Conservation (phyloP, 768 basidiomycete genomes). For the Russula sp. region DNA sequence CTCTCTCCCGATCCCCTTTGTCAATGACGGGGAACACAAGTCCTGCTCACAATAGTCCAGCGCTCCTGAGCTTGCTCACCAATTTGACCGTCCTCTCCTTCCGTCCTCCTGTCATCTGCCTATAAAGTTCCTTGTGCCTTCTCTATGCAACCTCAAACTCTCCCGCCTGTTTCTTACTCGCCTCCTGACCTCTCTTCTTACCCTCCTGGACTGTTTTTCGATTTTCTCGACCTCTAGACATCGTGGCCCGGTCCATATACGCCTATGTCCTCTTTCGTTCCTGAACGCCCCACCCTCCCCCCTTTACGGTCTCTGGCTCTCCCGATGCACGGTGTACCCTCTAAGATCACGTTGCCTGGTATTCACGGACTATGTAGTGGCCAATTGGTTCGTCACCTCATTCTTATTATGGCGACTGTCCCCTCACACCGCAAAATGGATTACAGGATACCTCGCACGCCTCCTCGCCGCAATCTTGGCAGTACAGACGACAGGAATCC, state of each 20-base stretch:
- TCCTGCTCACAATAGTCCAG: slow-evolving; percentile 14
- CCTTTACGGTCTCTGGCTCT: slow-evolving; percentile 19
- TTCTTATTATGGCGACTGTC: neutral
- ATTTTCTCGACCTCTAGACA: slow-evolving; percentile 1
- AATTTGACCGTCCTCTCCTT: neutral
- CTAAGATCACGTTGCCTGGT: slow-evolving; percentile 6
- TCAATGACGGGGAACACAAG: neutral
- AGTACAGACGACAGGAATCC: slow-evolving; percentile 9
- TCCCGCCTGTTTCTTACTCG: neutral
- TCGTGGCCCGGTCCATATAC: neutral
- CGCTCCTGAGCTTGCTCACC: neutral
- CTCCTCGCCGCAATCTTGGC: neutral
- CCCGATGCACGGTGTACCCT: slow-evolving; percentile 13
- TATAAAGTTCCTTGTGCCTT: slow-evolving; percentile 12
- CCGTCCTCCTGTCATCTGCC: neutral
- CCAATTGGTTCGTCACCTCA: neutral
- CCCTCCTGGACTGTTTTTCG: neutral
- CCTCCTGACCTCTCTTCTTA: neutral
- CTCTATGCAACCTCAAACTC: neutral
- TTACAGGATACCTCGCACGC: slow-evolving; percentile 6
- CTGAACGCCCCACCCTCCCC: slow-evolving; percentile 20
- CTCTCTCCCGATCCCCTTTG: neutral
- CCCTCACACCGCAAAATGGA: neutral
- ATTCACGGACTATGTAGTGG: slow-evolving; percentile 7
- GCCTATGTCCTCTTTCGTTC: slow-evolving; percentile 11